phyloP scores from a whole-genome alignment of 495 filamentous ascomycete species.

The Hamigera avellanea region DNA sequence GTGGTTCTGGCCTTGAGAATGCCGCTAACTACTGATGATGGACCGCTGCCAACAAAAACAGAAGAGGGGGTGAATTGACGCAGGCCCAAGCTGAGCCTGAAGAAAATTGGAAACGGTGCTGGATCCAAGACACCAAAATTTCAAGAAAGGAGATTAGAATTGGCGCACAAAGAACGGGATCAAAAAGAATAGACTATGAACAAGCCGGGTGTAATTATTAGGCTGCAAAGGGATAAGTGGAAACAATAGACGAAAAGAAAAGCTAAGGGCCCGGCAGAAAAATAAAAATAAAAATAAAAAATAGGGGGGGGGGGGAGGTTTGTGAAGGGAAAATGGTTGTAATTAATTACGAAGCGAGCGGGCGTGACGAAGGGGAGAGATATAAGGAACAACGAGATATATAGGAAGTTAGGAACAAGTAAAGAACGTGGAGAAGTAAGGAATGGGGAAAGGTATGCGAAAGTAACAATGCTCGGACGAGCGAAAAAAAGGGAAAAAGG shows the following conservation, averaged over 20 bases:
- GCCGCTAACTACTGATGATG: constrained; percentile 14
- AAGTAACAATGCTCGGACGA: constrained; percentile 8
- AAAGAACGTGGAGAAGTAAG: constrained; percentile 9
- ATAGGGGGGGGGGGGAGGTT: background rate
- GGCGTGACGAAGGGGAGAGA: background rate
- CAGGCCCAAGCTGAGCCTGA: constrained; percentile 5
- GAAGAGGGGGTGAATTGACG: constrained; percentile 6
- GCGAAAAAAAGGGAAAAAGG: constrained; percentile 12
- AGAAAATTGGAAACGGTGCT: background rate
- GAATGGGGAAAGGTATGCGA: constrained; percentile 11
- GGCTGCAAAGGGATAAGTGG: background rate
- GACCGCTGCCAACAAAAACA: constrained; percentile 3
- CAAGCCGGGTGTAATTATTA: background rate
- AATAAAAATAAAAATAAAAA: background rate
- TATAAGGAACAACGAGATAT: background rate
- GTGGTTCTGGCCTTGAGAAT: constrained; percentile 13
- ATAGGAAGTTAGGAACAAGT: background rate
- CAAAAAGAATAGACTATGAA: background rate
- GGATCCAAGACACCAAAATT: background rate
- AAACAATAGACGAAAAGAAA: background rate
- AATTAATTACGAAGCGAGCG: no score
- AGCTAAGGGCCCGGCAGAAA: background rate
- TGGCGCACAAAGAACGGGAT: background rate
- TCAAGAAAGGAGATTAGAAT: no score
- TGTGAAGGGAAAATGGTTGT: background rate